Evolutionary conservation across 345 rosid species (phyloP), one percentile per base, ranked within the genome.

Genomic region (Dipteronia sinensis): DNA sequence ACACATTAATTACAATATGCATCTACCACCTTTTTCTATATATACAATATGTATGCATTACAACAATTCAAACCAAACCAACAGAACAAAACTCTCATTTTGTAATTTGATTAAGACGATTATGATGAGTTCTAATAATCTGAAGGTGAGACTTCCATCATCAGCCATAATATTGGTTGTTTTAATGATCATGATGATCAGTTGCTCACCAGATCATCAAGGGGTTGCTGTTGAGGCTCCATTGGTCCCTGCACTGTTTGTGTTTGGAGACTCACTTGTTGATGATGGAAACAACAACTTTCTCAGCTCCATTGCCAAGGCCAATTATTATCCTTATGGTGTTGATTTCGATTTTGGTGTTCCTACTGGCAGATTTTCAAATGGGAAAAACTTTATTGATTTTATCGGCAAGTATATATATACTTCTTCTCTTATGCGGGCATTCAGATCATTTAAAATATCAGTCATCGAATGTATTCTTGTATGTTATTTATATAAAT

Each of bases 281-380:
- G 97, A 95, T 70, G 87, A 75, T 66, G 99, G 99, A 16, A 95
- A 93, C 86, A 95, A 90, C 86, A 93, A 95, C 80, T 85, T 76
- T 83, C 86, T 93, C 34, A 77, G 65, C 56, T 86, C 97, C 34
- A 64, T 89, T 23, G 96, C 99, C 65, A 87, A 83, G 77, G 81
- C 93, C 65, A 88, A 91, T 68, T 95, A 92, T 84, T 88, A 80
- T 47, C 97, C 99, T 15, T 95, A 95, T 53, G 98, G 99, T 7
- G 83, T 91, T 67, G 99, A 95, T 81, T 89, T 84, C 77, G 88
- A 84, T 63, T 82, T 79, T 22, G 92, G 89, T 4, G 23, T 58
- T 58, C 88, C 94, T 44, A 91, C 97, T 1, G 94, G 97, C 44
- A 88, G 98, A 69, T 95, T 93, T 83, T 86, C 83, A 65, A 91